phyloP scores from a whole-genome alignment of 352 stramenopile genomes.

The Phytophthora citricola region DNA sequence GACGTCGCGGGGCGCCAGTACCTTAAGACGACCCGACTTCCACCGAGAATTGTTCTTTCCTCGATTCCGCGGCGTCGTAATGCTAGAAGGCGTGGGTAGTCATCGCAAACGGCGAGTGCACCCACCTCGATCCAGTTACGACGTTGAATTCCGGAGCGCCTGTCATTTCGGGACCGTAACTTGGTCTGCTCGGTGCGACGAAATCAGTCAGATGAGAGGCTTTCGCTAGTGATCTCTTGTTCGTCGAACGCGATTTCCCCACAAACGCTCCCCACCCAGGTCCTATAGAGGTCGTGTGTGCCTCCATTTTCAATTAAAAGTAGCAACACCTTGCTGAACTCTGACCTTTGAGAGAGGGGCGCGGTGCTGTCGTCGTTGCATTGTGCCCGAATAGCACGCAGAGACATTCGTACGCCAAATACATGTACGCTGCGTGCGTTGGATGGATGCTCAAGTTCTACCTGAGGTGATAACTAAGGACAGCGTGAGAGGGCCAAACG shows the following conservation, averaged over 20 bases:
- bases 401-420: too few relatives aligned
- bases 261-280: slow-evolving; percentile 6
- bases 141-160: slow-evolving; percentile 7
- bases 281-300: slow-evolving; percentile 8
- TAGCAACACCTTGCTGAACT: slow-evolving; percentile 17
- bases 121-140: slow-evolving; percentile 24
- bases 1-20: too few relatives aligned
- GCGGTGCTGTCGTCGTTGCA: slow-evolving; percentile 16
- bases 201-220: slow-evolving; percentile 22
- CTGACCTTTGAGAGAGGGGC: not conserved
- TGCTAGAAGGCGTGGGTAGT: not conserved
- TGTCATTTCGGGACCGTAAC: slow-evolving; percentile 16
- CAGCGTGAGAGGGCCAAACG: too few relatives aligned
- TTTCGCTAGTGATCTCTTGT: slow-evolving; percentile 12
- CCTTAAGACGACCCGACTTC: not conserved
- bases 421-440: too few relatives aligned
- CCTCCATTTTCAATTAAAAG: not conserved
- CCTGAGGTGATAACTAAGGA: too few relatives aligned
- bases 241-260: slow-evolving; percentile 23
- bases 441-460: too few relatives aligned
- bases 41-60: slow-evolving; percentile 8
- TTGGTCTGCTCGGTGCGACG: slow-evolving; percentile 25
- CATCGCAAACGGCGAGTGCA: slow-evolving; percentile 13
- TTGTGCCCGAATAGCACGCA: too few relatives aligned
- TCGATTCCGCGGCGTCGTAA: slow-evolving; percentile 1